Base-by-base conservation (phyloP, 208 protist genomes). In the Trypanosoma platydactyli region DNA sequence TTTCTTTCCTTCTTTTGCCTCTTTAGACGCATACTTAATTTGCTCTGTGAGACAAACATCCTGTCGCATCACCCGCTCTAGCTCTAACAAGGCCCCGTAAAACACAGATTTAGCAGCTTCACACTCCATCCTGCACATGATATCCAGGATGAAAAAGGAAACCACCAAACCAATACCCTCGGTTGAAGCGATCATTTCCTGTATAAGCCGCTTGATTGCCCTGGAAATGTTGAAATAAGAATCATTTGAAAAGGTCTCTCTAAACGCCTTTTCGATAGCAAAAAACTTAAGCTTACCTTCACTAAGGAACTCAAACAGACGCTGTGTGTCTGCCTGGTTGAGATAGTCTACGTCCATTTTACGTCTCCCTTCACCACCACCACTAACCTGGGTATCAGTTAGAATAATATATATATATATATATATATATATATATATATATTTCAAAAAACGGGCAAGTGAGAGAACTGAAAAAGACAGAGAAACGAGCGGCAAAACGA, bases 1-100 rank as follows among this genome's bases (percentile, higher is more conserved):
- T 64, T 82, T 89, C 51, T 81, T 87, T 24, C 54, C 68, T 41
- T 94, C 84, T 59, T 93, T 90, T 30, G 71, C 48, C 30, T 93
- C 81, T 68, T 89, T 92, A 15, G 80, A 77, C 22, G 76, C 63
- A 49, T 89, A 92, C 61, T 92, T 89, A 46, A 86, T 84, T 63
- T 89, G 77, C 68, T 92, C 81, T 22, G 70, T 57, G 15, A 82
- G 30, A 63, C 81, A 84, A 68, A 89, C 77, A 64, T 92, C 86
- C 46, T 86, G 69, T 15, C 83, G 62, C 65, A 92, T 80, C 6
- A 70, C 76, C 22, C 64, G 71, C 49, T 92, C 86, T 55, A 92
- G 62, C 24, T 92, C 78, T 52, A 89, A 64, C 18, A 92, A 57
- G 20, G 86, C 72, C 49, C 72, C 83, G 68, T 81, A 92, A 42